phyloP scores from a whole-genome alignment of 495 filamentous ascomycete species.

The Friedmanniomyces simplex region DNA sequence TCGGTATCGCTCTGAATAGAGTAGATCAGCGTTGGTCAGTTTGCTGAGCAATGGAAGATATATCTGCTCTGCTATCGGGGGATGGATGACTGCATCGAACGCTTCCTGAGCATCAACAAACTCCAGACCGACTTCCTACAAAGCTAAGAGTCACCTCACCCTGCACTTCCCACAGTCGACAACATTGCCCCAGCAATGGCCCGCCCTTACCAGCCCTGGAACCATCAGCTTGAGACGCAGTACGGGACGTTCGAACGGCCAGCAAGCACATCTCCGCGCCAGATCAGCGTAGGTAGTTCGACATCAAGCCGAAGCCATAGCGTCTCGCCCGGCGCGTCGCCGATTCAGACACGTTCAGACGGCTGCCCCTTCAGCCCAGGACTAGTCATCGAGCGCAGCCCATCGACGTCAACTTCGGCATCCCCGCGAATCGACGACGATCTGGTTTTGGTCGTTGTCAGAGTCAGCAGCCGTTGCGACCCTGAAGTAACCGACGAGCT shows the following conservation, averaged over 20 bases:
- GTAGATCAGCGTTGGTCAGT: neutral
- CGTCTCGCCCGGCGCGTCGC: neutral
- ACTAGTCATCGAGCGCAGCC: constrained; percentile 7
- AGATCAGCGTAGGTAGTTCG: neutral
- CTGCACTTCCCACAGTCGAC: neutral
- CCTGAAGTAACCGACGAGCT: constrained; percentile 1
- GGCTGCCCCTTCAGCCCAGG: constrained; percentile 1
- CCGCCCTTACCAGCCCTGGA: neutral
- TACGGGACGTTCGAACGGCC: neutral
- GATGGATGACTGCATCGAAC: neutral
- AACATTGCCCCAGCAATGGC: neutral
- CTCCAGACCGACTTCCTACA: neutral
- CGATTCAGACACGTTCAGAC: neutral
- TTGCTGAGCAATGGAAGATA: neutral
- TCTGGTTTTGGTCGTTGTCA: constrained; percentile 12
- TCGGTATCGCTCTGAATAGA: neutral
- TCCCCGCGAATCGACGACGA: constrained; percentile 12
- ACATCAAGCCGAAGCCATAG: neutral
- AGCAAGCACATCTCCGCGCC: neutral
- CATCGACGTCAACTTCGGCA: neutral
- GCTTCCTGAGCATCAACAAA: neutral
- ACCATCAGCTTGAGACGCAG: neutral
- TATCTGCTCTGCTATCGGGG: neutral
- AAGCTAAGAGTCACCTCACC: neutral
- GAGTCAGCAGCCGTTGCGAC: neutral